Evolutionary conservation across 306 rosid genomes (phyloP).

Genomic region (Quillaja saponaria): DNA sequence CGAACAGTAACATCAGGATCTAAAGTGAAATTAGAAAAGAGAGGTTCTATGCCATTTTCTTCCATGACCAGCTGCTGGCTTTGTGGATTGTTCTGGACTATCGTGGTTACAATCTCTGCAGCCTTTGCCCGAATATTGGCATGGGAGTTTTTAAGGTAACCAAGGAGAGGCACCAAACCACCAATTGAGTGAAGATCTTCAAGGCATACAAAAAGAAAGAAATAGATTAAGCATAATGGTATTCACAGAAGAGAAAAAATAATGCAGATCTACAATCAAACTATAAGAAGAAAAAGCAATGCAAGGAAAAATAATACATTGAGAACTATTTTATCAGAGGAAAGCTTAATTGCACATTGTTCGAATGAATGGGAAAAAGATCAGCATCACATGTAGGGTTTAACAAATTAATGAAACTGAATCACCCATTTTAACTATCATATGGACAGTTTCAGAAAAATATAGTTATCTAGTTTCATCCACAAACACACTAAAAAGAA

Average conservation of each 20-base stretch:
- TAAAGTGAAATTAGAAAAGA: conserved; percentile 62
- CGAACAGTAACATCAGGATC: conserved; percentile 79
- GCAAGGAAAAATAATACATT: no score
- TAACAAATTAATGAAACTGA: no score
- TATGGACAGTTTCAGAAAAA: no score
- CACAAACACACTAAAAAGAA: no score
- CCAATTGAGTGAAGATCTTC: conserved; percentile 87
- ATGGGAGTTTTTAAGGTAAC: conserved; percentile 75
- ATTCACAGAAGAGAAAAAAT: neutral
- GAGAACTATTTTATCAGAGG: no score
- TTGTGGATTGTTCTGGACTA: conserved; percentile 86
- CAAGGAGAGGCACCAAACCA: conserved; percentile 83
- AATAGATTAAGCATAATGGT: conserved; percentile 30
- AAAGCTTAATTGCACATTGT: no score
- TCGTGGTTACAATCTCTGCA: conserved; percentile 85
- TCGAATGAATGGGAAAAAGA: no score
- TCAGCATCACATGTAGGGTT: no score
- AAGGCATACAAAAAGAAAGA: conserved; percentile 17
- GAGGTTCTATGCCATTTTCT: conserved; percentile 86
- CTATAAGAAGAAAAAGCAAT: neutral
- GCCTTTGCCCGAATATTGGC: conserved; percentile 94
- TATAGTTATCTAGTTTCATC: no score
- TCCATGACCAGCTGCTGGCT: conserved; percentile 94
- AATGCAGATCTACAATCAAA: neutral
- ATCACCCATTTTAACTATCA: no score